Percentiles rank a stretch among this genome's conserved stretches.
These are phyloP conservation scores for Chloris gayana DNA, from an alignment of 176 grass and related monocot species.

Conservation along the genomic window DNA sequence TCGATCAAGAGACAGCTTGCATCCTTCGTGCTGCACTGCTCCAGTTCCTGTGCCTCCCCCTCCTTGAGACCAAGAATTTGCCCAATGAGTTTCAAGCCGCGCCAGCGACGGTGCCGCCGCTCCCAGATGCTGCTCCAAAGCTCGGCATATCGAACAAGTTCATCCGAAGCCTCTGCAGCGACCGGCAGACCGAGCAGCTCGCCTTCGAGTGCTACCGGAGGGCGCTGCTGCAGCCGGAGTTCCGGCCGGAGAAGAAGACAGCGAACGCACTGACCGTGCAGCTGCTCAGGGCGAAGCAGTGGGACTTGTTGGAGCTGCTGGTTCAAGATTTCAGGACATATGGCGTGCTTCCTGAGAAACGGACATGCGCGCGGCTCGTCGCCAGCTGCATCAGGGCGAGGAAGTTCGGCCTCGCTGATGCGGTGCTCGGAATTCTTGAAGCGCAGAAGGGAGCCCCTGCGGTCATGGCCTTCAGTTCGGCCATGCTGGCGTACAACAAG, in stretches of 20 bases:
- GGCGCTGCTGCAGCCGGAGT: slow-evolving; percentile 62
- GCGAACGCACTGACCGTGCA: slow-evolving; percentile 50
- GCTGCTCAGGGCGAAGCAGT: slow-evolving; percentile 68
- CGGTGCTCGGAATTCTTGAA: slow-evolving; percentile 53
- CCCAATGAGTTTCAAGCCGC: slow-evolving; percentile 46
- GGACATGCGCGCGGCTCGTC: slow-evolving; percentile 67
- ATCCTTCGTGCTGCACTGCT: slow-evolving; percentile 55
- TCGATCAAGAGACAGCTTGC: slow-evolving; percentile 37
- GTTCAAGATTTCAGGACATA: slow-evolving; percentile 54
- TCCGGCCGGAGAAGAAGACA: slow-evolving; percentile 66
- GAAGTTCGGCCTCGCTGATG: slow-evolving; percentile 68
- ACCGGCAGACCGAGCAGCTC: slow-evolving; percentile 73
- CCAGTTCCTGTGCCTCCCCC: slow-evolving; percentile 63
- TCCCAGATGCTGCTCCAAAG: slow-evolving; percentile 32
- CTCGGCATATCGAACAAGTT: slow-evolving; percentile 75
- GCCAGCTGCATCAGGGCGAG: slow-evolving; percentile 63
- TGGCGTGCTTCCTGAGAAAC: slow-evolving; percentile 61
- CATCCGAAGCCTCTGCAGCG: slow-evolving; percentile 62
- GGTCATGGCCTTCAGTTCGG: slow-evolving; percentile 53
- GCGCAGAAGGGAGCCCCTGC: slow-evolving; percentile 55
- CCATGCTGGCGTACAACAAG: slow-evolving; percentile 87
- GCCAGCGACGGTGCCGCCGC: slow-evolving; percentile 30
- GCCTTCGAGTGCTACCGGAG: slow-evolving; percentile 76
- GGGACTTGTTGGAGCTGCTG: slow-evolving; percentile 62
- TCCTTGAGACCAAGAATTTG: slow-evolving; percentile 70